Evolutionary conservation across 345 rosid genomes (phyloP), one percentile per base, ranked within the genome.

Genomic region (Alliaria petiolata): DNA sequence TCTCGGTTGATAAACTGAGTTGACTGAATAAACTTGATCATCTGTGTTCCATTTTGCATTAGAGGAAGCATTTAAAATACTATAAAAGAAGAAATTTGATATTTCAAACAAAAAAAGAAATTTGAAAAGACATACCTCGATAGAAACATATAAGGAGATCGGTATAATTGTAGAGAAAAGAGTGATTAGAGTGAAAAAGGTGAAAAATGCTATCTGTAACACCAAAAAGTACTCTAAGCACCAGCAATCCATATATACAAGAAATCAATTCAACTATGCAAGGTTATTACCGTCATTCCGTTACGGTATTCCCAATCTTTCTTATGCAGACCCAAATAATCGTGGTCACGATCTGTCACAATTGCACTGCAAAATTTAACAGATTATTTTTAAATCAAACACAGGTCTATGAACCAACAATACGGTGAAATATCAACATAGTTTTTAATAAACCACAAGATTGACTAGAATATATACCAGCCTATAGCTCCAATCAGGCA

Each of bases 101-200:
- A 19, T 5, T 36, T 44, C 52, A 31, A 19, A 67, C 20, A 19
- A 8, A 47, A 28, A 2, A 54, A n/a, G 65, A 45, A 12, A 15
- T 28, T 31, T 28, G 35, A 44, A 52, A 35, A 54, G 4, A 64
- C 85, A 54, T 65, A 93, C 97, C 97, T 93, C 98, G 60, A 93
- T 91, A 62, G 98, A 93, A 69, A 93, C 97, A 66, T 93, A 93
- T 17, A 95, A 78, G 65, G 99, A 93, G 79, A 91, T 91, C 17
- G 98, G 97, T 67, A 93, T 89, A 70, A 93, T 88, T 44, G 98
- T 84, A 5, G 98, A 95, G 85, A 84, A 91, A 47, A 95, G 88
- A 72, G 96, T 95, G 67, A 95, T 79, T 43, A 95, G 87, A 44
- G 99, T 95, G 70, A 95, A 89, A 72, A 95, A 79, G 56, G 91